Percentiles rank a stretch among this genome's conserved stretches.
Conservation (phyloP, 345 rosid species). For the Geranium brycei region DNA sequence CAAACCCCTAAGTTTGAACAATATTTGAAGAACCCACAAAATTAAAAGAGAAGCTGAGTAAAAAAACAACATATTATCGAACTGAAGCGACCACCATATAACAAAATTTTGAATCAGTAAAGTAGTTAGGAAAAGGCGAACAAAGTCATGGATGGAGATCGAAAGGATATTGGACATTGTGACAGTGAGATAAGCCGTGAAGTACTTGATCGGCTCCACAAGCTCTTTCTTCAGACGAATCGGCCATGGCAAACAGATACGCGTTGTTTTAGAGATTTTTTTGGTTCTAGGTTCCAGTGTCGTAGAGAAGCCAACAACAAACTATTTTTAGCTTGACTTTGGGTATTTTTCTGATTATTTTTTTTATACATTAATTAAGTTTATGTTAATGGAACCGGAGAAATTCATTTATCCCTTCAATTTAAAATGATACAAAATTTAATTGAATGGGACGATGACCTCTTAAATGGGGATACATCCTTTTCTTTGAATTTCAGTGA, state of each 20-base stretch:
- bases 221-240: slow-evolving; percentile 63
- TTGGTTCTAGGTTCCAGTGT: too few species aligned
- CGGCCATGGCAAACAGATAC: slow-evolving; percentile 30
- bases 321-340: too few species aligned
- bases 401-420: too few species aligned
- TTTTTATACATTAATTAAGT: too few species aligned
- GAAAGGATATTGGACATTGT: slow-evolving; percentile 58
- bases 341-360: too few species aligned
- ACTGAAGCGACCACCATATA: neutral
- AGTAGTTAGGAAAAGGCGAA: slow-evolving; percentile 10
- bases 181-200: slow-evolving; percentile 66
- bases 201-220: slow-evolving; percentile 69
- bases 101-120: neutral
- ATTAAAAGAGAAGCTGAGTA: neutral
- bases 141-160: slow-evolving; percentile 55
- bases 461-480: too few species aligned
- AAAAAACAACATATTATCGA: neutral
- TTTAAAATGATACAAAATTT: too few species aligned
- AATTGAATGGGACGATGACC: too few species aligned
- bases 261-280: neutral
- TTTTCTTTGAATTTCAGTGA: too few species aligned
- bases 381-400: too few species aligned
- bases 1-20: neutral
- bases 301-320: too few species aligned
- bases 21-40: neutral